Evolutionary conservation across 2,329 filamentous ascomycete genomes (phyloP), one percentile per base, ranked within the genome.

Genomic region (Venturiaceae sp.): DNA sequence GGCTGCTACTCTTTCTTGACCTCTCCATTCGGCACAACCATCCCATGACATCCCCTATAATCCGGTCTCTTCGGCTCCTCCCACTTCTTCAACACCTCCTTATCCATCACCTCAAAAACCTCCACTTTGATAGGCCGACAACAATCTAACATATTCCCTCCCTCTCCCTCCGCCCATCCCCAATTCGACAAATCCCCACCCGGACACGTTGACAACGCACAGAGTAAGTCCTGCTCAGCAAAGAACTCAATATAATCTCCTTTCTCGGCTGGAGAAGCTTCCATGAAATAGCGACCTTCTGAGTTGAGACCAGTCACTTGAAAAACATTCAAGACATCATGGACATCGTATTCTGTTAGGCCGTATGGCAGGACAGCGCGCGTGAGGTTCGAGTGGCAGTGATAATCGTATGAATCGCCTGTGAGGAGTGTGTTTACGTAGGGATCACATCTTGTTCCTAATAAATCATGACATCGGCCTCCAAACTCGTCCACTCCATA

Each of bases 251-350:
- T 82, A 58, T 79, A 83, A 60, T 65, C 66, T 11, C 64, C 62
- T 7, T 59, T 33, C 0, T 65, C 68, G 2, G 69, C 68, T 0
- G 71, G 71, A 21, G 65, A 67, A 1, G 67, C 54, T 60, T 72
- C 70, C 79, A 95, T 95, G 61, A 89, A 92, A 64, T 92, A 92
- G 56, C 83, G 80, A 0, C 87, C 88, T 60, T 85, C 66, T 57
- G 81, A 76, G 65, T 94, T 86, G 52, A 94, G 68, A 0, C 89
- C 88, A 0, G 90, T 94, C 6, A 92, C 88, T 69, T 95, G 90
- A 68, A 95, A 94, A 3, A 95, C 77, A 66, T 95, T 95, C 57
- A 95, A 78, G 0, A 95, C 89, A 68, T 95, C 89, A 66, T 95
- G 90, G 1, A 94, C 83, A 67, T 94, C 88, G 32, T 77, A 75